phyloP scores from a whole-genome alignment of 306 rosid genomes.

The Parietaria judaica region DNA sequence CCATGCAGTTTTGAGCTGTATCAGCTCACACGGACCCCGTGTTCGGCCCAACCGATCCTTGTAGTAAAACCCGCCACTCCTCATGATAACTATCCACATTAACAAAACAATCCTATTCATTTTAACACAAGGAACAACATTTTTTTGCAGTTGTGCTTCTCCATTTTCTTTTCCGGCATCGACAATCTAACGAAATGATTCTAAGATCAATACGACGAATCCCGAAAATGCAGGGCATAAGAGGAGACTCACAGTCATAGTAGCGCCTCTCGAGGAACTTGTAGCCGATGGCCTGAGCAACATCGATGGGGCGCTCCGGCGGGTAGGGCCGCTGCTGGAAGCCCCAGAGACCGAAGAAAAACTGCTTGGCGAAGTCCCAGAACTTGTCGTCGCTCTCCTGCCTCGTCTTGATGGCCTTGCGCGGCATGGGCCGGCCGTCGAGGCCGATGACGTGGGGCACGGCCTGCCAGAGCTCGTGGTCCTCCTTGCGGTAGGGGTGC shows the following conservation, averaged over 20 bases:
- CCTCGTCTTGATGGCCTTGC: constrained; percentile 48
- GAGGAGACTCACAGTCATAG: constrained; percentile 70
- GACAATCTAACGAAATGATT: no score
- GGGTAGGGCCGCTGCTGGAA: constrained; percentile 84
- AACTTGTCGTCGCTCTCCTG: constrained; percentile 47
- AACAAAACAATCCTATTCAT: background rate
- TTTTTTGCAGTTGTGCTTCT: background rate
- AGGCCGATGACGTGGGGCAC: constrained; percentile 60
- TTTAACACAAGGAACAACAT: background rate
- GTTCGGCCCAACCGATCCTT: constrained; percentile 92
- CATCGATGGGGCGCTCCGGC: constrained; percentile 73
- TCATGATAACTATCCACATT: constrained; percentile 60
- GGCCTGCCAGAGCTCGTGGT: constrained; percentile 53
- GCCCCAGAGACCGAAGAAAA: constrained; percentile 78
- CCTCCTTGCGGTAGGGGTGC: constrained; percentile 49
- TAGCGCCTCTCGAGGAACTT: constrained; percentile 68
- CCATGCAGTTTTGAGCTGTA: constrained; percentile 83
- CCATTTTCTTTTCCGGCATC: background rate
- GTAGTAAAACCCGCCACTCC: constrained; percentile 72
- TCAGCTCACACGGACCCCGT: constrained; percentile 70
- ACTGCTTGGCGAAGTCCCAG: constrained; percentile 86
- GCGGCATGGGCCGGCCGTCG: constrained; percentile 87
- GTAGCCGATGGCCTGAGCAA: constrained; percentile 88
- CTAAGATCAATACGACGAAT: no score
- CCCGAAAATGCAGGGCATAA: no score